Base-by-base conservation (phyloP, 257 asterid genomes). In the Nicotiana knightiana region DNA sequence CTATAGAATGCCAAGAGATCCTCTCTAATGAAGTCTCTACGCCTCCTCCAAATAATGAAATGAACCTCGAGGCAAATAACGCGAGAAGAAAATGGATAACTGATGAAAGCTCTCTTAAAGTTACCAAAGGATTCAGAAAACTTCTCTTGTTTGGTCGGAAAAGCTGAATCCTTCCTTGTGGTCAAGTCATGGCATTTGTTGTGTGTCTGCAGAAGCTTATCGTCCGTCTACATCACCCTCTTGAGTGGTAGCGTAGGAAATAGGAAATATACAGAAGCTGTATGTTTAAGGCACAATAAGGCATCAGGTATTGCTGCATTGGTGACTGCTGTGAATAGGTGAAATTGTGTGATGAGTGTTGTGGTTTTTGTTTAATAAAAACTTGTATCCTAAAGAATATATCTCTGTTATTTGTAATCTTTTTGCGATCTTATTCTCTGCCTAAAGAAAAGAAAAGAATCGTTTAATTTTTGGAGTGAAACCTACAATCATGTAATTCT, bases 131-230 rank as follows among this genome's bases (percentile, higher is more conserved):
- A 83, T 87, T 93, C 87, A 85, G 97, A 82, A 90, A 87, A 82
- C 93, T 93, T 83, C 92, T 93, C 51, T 84, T 89, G 39, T 93
- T 93, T 57, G 97, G 97, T 71, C 88, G 93, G 67, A 89, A 86
- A 83, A 83, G 76, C 86, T 89, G 93, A 91, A 51, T 46, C 57
- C 35, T 82, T 73, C 46, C 61, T 17, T 16, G 79, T 57, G 32
- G 12, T 28, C 32, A 17, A 7, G 3, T 53, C 24, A 9, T 55
- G 64, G 21, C n/a, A 43, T 77, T 30, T 61, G 35, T 30, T 15
- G 21, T 39, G 68, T 39, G 37, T 11, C 58, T 53, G 6, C 58
- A 53, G 58, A 53, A 53, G 58, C 58, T 53, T 53, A 39, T 39
- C 5, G 16, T 10, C 57, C 18, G 17, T 53, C 37, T 12, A 12